Conservation (phyloP, 306 rosid species). For the Mimosa pudica region DNA sequence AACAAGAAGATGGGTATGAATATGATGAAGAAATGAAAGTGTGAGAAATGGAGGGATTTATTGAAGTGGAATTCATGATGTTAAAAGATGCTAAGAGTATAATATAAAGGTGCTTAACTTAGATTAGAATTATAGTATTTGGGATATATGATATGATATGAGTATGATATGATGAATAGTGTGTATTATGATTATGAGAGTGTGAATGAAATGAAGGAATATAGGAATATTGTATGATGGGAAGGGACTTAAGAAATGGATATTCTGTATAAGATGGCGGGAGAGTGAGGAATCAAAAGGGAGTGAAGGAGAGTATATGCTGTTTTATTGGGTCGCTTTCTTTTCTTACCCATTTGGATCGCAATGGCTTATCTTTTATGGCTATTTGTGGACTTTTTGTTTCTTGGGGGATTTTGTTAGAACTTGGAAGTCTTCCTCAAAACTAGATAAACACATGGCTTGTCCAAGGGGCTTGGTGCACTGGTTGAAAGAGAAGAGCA, state of each 20-base stretch:
- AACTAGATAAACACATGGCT: background rate
- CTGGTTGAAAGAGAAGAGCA: too few relatives aligned
- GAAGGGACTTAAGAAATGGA: conserved; percentile 37
- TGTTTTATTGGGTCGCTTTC: conserved; percentile 30
- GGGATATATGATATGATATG: background rate
- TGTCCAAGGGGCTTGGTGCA: too few relatives aligned
- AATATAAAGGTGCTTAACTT: conserved; percentile 27
- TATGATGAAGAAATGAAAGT: conserved; percentile 40
- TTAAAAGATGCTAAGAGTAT: conserved; percentile 23
- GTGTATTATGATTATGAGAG: background rate
- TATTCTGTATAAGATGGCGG: conserved; percentile 47
- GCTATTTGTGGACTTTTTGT: background rate
- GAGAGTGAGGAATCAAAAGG: conserved; percentile 39
- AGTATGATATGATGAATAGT: background rate
- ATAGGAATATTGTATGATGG: conserved; percentile 35
- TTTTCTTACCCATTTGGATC: background rate
- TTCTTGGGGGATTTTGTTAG: background rate
- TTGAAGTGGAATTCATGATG: conserved; percentile 56
- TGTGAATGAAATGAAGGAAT: background rate
- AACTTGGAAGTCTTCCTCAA: background rate
- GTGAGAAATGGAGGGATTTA: conserved; percentile 72
- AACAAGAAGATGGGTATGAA: conserved; percentile 8
- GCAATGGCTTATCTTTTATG: background rate
- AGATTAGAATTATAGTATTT: conserved; percentile 19
- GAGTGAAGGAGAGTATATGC: conserved; percentile 52